Evolutionary conservation across 768 basidiomycete species (phyloP).

Genomic region (Kwoniella sp.): DNA sequence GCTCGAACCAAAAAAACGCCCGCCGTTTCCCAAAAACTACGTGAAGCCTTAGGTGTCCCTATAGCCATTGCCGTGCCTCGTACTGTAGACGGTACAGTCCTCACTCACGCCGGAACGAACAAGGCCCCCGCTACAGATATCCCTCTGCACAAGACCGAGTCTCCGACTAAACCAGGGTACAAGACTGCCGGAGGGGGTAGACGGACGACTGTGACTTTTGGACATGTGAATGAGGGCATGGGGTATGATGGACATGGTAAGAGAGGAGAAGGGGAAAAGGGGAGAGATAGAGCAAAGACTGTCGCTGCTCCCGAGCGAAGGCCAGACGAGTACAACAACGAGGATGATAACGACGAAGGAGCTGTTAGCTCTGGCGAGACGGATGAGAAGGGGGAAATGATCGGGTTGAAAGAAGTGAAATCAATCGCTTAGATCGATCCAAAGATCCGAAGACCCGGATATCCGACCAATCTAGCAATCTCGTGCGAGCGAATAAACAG

Average conservation of each 20-base stretch:
- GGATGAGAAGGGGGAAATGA: not conserved
- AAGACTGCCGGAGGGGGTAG: slow-evolving; percentile 6
- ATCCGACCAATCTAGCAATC: too few relatives aligned
- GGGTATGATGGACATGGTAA: not conserved
- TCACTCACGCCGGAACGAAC: slow-evolving; percentile 1
- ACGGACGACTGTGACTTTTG: slow-evolving; percentile 21
- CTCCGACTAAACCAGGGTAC: slow-evolving; percentile 1
- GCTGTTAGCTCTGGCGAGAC: not conserved
- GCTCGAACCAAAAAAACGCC: slow-evolving; percentile 48
- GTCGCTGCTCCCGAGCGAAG: slow-evolving; percentile 8
- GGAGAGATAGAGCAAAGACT: slow-evolving; percentile 13
- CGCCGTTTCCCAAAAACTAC: slow-evolving; percentile 45
- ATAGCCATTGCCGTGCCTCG: slow-evolving; percentile 27
- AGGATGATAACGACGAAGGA: not conserved
- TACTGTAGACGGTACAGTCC: slow-evolving; percentile 8
- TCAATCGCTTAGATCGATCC: not conserved
- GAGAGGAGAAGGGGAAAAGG: slow-evolving; percentile 2
- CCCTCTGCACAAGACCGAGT: slow-evolving; percentile 14
- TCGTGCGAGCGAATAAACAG: too few relatives aligned
- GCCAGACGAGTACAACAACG: not conserved
- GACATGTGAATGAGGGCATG: slow-evolving; percentile 1
- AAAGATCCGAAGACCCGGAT: too few relatives aligned
- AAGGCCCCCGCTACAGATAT: slow-evolving; percentile 9
- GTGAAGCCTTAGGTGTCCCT: slow-evolving; percentile 48
- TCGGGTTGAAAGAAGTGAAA: not conserved